Conservation (phyloP, 371 early-diverging fungal species). For the Capniomyces stellatus region DNA sequence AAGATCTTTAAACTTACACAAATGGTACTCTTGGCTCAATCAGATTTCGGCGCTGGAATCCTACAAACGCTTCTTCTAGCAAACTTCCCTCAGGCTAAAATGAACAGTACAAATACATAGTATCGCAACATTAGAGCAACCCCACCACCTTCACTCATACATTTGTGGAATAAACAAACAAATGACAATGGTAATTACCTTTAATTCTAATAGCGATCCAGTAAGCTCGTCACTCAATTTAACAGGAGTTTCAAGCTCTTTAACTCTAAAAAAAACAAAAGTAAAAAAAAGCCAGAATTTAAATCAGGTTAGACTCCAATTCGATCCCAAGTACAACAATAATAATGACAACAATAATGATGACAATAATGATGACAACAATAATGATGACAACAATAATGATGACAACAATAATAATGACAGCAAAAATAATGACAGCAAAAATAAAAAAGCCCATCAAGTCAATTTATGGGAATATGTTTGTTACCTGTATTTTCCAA, state of each 20-base stretch:
- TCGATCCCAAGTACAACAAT: not conserved
- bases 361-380: not conserved
- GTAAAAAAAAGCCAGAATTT: not conserved
- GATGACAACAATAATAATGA: not conserved
- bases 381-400: not conserved
- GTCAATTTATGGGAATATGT: too few relatives aligned
- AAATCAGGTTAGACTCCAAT: not conserved
- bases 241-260: slow-evolving; percentile 26
- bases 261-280: too few relatives aligned
- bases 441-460: too few relatives aligned
- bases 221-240: slow-evolving; percentile 39
- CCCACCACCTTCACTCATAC: too few relatives aligned
- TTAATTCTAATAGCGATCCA: slow-evolving; percentile 30
- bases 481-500: slow-evolving; percentile 25
- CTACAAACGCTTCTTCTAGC: slow-evolving; percentile 59
- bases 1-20: slow-evolving; percentile 9
- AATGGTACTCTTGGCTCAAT: slow-evolving; percentile 61
- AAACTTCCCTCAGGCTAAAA: slow-evolving; percentile 73
- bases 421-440: too few relatives aligned
- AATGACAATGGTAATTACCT: too few relatives aligned
- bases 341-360: not conserved
- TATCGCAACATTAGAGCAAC: too few relatives aligned
- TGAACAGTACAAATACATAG: slow-evolving; percentile 3
- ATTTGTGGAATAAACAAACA: too few relatives aligned
- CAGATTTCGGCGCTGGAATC: slow-evolving; percentile 67